phyloP scores from a whole-genome alignment of 768 basidiomycete species.

The Coprinopsis sp. region DNA sequence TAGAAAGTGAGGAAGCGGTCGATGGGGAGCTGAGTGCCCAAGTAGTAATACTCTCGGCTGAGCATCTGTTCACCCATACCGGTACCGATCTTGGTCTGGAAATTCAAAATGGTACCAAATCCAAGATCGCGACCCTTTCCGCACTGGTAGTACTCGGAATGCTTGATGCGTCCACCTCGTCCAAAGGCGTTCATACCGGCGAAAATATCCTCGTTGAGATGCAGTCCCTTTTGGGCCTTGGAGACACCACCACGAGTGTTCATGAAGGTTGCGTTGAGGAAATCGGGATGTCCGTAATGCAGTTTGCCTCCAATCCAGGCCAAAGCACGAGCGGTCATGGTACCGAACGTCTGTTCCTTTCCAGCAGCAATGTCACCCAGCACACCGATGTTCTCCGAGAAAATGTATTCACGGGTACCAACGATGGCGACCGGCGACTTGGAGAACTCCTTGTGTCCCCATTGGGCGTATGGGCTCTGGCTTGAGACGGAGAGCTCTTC shows the following conservation, averaged over 20 bases:
- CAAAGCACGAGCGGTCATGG: conserved; percentile 90
- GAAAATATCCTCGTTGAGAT: conserved; percentile 99
- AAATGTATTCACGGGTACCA: conserved; percentile 98
- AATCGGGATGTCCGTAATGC: conserved; percentile 99
- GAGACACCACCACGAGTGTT: conserved; percentile 97
- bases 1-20: conserved; percentile 99
- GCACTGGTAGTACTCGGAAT: conserved; percentile 99
- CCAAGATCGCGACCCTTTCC: conserved; percentile 99
- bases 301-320: conserved; percentile 98
- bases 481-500: conserved; percentile 89
- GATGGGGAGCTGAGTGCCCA: conserved; percentile 95
- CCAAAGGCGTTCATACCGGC: conserved; percentile 99
- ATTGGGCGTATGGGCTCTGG: conserved; percentile 94
- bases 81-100: conserved; percentile 99
- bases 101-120: conserved; percentile 98
- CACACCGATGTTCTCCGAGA: conserved; percentile 99
- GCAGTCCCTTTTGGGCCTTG: conserved; percentile 97
- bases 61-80: conserved; percentile 99
- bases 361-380: conserved; percentile 98
- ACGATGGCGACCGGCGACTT: conserved; percentile 94
- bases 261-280: conserved; percentile 98
- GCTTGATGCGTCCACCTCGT: conserved; percentile 98
- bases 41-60: conserved; percentile 98
- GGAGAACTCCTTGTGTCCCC: conserved; percentile 90
- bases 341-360: conserved; percentile 99